Percentiles rank a stretch among this genome's conserved stretches.
Conservation (phyloP, 2,329 filamentous ascomycete genomes). For the Trichoderma afroharzianum region DNA sequence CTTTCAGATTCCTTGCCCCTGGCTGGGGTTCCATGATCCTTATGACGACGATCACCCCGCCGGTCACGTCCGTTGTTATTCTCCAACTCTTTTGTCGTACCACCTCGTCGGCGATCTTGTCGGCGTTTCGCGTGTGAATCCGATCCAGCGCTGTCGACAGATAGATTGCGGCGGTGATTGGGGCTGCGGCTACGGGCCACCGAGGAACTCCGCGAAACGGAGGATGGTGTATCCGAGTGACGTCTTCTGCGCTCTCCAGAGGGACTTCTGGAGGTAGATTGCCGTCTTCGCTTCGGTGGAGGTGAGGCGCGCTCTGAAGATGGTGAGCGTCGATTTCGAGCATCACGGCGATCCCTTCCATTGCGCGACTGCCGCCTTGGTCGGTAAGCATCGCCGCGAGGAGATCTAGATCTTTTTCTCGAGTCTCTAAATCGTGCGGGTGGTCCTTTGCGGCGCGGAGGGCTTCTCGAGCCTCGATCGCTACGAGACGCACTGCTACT, state of each 20-base stretch:
- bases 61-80: neutral
- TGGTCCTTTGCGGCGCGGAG: slow-evolving; percentile 33
- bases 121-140: slow-evolving; percentile 14
- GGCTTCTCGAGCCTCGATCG: slow-evolving; percentile 32
- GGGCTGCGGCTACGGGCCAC: slow-evolving; percentile 30
- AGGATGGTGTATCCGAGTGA: slow-evolving; percentile 36
- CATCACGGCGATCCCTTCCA: slow-evolving; percentile 21
- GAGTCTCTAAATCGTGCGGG: slow-evolving; percentile 31
- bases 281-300: slow-evolving; percentile 47
- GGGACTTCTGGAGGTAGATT: slow-evolving; percentile 46
- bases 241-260: slow-evolving; percentile 41
- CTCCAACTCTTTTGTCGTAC: neutral
- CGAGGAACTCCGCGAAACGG: slow-evolving; percentile 38
- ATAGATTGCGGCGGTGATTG: slow-evolving; percentile 22
- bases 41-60: slow-evolving; percentile 6
- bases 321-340: slow-evolving; percentile 29
- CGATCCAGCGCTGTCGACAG: neutral
- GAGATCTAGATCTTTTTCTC: slow-evolving; percentile 41
- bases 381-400: slow-evolving; percentile 29
- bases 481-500: slow-evolving; percentile 31
- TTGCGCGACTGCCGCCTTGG: slow-evolving; percentile 24
- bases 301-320: slow-evolving; percentile 42
- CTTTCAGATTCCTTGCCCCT: slow-evolving; percentile 19
- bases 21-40: neutral
- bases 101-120: neutral